Percentiles rank a stretch among this genome's conserved stretches.
Conservation (phyloP, 257 asterid species). For the Prunella vulgaris region DNA sequence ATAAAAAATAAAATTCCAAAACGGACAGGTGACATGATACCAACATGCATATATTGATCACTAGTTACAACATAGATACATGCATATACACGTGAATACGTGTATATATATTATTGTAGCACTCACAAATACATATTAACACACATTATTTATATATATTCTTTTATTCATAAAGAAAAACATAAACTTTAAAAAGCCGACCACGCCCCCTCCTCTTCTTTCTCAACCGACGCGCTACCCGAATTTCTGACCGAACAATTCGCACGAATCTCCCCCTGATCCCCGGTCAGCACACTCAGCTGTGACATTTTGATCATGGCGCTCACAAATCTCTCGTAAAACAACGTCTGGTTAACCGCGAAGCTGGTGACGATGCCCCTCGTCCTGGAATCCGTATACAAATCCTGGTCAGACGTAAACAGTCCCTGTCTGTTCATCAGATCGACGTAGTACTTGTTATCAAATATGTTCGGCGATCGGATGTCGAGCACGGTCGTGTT, state of each 20-base stretch:
- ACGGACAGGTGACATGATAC: no score
- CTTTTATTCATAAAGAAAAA: background rate
- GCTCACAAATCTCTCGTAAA: constrained; percentile 43
- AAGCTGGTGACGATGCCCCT: constrained; percentile 45
- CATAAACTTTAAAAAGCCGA: constrained; percentile 24
- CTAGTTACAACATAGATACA: background rate
- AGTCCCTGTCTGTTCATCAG: constrained; percentile 71
- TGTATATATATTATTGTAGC: background rate
- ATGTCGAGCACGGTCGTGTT: constrained; percentile 51
- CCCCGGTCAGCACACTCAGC: constrained; percentile 55
- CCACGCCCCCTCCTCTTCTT: constrained; percentile 23
- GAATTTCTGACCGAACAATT: constrained; percentile 55
- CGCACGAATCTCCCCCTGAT: constrained; percentile 51
- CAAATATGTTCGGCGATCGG: constrained; percentile 48
- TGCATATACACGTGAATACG: background rate
- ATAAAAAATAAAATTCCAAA: no score
- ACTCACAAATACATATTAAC: background rate
- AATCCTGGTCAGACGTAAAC: constrained; percentile 71
- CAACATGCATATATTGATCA: no score
- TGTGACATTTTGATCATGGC: constrained; percentile 65
- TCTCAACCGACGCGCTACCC: constrained; percentile 12
- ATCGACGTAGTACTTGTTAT: constrained; percentile 58
- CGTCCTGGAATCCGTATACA: constrained; percentile 55
- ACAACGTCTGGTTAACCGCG: constrained; percentile 41
- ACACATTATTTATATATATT: background rate